Conservation (phyloP, 208 protist genomes). For the Leishmania martiniquensis region DNA sequence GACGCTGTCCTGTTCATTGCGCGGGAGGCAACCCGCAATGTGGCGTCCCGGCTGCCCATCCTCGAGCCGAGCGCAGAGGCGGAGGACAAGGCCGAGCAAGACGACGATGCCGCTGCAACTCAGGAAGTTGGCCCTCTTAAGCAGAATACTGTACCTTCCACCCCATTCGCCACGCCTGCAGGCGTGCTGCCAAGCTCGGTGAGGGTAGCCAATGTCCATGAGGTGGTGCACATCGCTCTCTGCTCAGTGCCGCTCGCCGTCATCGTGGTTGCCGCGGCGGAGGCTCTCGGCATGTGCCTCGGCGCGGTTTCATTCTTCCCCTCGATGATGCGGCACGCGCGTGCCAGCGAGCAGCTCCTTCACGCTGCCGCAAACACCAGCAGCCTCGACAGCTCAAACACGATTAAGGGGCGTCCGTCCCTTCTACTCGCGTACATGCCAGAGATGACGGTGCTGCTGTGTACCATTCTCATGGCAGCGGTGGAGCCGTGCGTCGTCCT, state of each 20-base stretch:
- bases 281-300: slow-evolving; percentile 28
- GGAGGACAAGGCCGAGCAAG: not conserved
- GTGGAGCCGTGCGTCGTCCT: slow-evolving; percentile 76
- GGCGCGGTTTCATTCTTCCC: slow-evolving; percentile 19
- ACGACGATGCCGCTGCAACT: not conserved
- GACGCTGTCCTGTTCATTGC: slow-evolving; percentile 79
- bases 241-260: slow-evolving; percentile 52
- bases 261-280: slow-evolving; percentile 27
- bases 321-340: slow-evolving; percentile 30
- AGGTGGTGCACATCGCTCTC: slow-evolving; percentile 45
- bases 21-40: slow-evolving; percentile 73
- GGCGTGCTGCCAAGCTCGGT: not conserved
- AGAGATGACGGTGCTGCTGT: slow-evolving; percentile 54
- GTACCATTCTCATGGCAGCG: slow-evolving; percentile 42
- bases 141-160: not conserved
- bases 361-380: not conserved
- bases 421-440: slow-evolving; percentile 33
- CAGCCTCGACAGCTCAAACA: not conserved
- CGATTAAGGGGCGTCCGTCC: slow-evolving; percentile 4
- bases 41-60: slow-evolving; percentile 45
- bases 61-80: slow-evolving; percentile 6
- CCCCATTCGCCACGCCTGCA: not conserved
- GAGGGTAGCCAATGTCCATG: slow-evolving; percentile 22
- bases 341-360: slow-evolving; percentile 18
- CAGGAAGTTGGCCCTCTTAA: not conserved